Conservation (phyloP, 2,329 filamentous ascomycete species). For the Coniochaeta hoffmannii region DNA sequence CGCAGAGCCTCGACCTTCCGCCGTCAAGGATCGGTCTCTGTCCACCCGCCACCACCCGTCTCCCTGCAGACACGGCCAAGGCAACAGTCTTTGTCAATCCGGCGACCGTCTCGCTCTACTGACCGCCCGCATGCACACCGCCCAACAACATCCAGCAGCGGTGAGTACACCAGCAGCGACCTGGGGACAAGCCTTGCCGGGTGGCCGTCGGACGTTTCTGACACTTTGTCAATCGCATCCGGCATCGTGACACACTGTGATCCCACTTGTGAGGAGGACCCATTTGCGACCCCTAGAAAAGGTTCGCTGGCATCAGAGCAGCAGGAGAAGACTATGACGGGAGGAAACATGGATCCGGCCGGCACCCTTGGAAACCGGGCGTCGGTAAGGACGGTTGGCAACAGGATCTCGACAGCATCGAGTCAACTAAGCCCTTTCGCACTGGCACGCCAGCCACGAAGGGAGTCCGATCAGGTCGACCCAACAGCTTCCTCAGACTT, state of each 20-base stretch:
- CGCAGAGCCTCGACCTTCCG: not conserved
- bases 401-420: not conserved
- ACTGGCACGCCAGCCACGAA: not conserved
- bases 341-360: too few relatives aligned
- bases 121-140: not conserved
- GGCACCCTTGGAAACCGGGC: not conserved
- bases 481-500: not conserved
- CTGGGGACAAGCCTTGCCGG: not conserved
- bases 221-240: not conserved
- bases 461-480: not conserved
- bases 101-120: not conserved
- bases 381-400: not conserved
- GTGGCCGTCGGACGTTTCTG: not conserved
- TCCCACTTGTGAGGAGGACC: not conserved
- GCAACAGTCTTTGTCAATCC: not conserved
- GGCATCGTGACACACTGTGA: not conserved
- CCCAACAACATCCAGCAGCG: not conserved
- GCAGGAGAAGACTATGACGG: not conserved
- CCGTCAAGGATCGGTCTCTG: not conserved
- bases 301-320: not conserved
- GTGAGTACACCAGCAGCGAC: not conserved
- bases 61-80: not conserved
- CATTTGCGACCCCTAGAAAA: not conserved
- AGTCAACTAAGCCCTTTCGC: not conserved
- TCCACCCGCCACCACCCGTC: not conserved